Percentiles rank a stretch among this genome's conserved stretches.
These are phyloP conservation scores for Macrocybe gigantea DNA, from an alignment of 768 basidiomycete genomes.

Conservation along the genomic window DNA sequence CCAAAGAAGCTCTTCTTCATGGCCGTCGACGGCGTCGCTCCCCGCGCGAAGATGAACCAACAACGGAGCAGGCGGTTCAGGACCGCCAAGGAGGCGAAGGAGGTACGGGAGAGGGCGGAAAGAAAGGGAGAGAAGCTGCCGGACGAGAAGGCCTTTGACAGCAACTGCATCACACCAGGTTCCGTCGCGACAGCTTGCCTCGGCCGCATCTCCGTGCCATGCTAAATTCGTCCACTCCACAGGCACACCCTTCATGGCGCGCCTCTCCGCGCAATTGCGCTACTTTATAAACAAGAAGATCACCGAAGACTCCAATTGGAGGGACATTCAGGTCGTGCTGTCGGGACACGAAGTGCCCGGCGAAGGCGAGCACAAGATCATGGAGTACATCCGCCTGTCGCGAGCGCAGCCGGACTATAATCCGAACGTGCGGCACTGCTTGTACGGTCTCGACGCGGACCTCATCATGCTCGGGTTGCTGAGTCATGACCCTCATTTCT, in stretches of 20 bases:
- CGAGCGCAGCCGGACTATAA: conserved; percentile 96
- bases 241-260: conserved; percentile 96
- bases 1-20: conserved; percentile 98
- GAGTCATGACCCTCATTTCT: conserved; percentile 98
- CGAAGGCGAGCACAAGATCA: conserved; percentile 99
- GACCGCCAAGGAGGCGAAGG: conserved; percentile 88
- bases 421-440: conserved; percentile 94
- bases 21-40: conserved; percentile 97
- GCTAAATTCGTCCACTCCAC: neutral
- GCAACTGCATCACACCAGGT: conserved; percentile 99
- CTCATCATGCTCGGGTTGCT: conserved; percentile 96
- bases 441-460: conserved; percentile 98
- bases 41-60: conserved; percentile 99
- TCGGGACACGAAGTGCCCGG: conserved; percentile 98
- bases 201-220: neutral
- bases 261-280: conserved; percentile 83
- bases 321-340: conserved; percentile 84
- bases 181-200: conserved; percentile 16
- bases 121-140: conserved; percentile 88
- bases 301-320: conserved; percentile 93
- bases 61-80: conserved; percentile 91
- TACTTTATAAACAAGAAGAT: conserved; percentile 99
- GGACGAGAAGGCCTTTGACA: conserved; percentile 93
- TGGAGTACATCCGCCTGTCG: conserved; percentile 95
- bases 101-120: conserved; percentile 81